Base-by-base conservation (phyloP, 805 yeast genomes). In the Blastobotrys muscicola region DNA sequence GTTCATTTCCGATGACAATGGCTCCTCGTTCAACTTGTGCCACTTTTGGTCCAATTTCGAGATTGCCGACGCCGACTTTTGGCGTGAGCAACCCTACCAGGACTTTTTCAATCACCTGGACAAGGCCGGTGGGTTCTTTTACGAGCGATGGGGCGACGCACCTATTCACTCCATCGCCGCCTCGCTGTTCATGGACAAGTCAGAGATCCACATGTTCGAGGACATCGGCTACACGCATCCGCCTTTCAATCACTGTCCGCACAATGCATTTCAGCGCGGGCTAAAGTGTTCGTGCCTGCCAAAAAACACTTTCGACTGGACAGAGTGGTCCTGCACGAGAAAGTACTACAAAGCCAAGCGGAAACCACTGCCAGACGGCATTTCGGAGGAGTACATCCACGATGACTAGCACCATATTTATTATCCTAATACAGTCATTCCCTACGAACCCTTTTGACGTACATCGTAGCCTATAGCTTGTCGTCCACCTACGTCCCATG, bases 71-170 rank as follows among this genome's bases (percentile, higher is more conserved):
- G 70, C 85, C 62, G 72, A 75, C 44, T 75, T 85, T 61, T 84
- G 86, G 85, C 72, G 92, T 59, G 63, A 76, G 13, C 76, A 79
- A 42, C 85, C 85, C 7, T 86, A 86, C 59, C 54, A 63, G 38
- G 71, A 74, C 45, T 86, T 80, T 63, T 86, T 86, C 54, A 82
- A 83, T 13, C 67, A 71, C 54, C 72, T 86, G 56, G 95, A 86
- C 64, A 62, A 75, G 49, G 75, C 81, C 11, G 95, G 95, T 61
- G 95, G 95, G n/a, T 86, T 86, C 67, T 86, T 82, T 68, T 86
- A 85, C 62, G 95, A 87, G 69, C 74, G 95, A 65, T 85, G 94
- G 95, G 94, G 95, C 54, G 95, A 85, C 64, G 95, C 94, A 23
- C 95, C 95, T 31, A 81, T 85, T 40, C 95, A 85, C 63, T 82